Evolutionary conservation across 179 eudicot genomes (phyloP), one percentile per base, ranked within the genome.

Genomic region (Vitellaria paradoxa): DNA sequence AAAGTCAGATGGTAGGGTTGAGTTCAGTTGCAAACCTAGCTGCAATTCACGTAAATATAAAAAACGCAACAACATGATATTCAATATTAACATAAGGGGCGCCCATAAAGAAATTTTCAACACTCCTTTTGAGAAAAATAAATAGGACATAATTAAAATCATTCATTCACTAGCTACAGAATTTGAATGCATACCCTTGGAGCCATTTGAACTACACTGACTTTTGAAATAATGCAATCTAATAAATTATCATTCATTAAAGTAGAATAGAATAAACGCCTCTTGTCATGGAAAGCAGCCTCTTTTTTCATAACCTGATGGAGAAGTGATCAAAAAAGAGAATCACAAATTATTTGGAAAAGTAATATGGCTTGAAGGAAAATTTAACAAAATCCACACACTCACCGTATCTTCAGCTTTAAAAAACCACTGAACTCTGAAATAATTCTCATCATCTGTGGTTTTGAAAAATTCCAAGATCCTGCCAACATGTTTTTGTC

Each of bases 371-470:
- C 40, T n/a, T 24, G 76, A 61, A 62, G 37, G 10, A 60, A 61
- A 56, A 73, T 55, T 49, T 30, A 65, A 17, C 14, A 17, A 23
- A 21, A n/a, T 23, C 40, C 68, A 30, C 52, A 69, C 72, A 81
- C 78, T 71, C 76, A 96, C 99, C 81, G 98, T 96, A 82, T 96
- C 97, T 82, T 89, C 88, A 37, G 98, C 94, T 90, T 88, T 92
- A 81, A 83, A 96, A 81, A 96, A 96, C 99, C 98, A 96, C 74
- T 96, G 99, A 52, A 89, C 94, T 84, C 98, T 91, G 79, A 91
- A 93, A 83, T 88, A 93, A 72, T 92, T 89, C 69, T 92, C 89
- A 40, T 81, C 92, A 46, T 87, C 91, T 20, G 73, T 84, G 56
- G 98, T 93, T 78, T 82, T 75, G 79, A 93, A 93, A 78, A 96